phyloP scores from a whole-genome alignment of 2,329 filamentous ascomycete species.

The Trichoderma sp. region DNA sequence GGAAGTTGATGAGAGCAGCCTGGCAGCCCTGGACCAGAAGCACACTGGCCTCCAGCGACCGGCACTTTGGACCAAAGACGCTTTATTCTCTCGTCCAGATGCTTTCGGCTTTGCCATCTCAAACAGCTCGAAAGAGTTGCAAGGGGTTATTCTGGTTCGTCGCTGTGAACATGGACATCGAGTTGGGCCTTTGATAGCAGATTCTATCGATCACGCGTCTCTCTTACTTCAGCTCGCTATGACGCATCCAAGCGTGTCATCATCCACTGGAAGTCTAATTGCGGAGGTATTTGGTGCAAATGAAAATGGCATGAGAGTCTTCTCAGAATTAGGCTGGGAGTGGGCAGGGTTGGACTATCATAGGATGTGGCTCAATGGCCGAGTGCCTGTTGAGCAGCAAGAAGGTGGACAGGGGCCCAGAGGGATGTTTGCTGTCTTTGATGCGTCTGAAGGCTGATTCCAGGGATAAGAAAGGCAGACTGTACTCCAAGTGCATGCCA shows the following conservation, averaged over 20 bases:
- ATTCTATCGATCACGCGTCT: background rate
- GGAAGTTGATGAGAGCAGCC: background rate
- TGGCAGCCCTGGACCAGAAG: background rate
- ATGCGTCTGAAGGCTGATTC: background rate
- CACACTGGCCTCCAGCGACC: background rate
- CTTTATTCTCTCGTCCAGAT: background rate
- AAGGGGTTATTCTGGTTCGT: background rate
- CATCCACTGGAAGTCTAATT: background rate
- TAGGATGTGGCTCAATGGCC: constrained; percentile 7
- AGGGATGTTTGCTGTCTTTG: background rate
- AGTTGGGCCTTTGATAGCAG: background rate
- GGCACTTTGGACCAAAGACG: background rate
- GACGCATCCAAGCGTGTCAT: background rate
- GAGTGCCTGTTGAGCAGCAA: background rate
- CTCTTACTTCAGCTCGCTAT: background rate
- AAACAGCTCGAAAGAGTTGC: background rate
- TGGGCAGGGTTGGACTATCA: background rate
- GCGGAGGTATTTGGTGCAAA: background rate
- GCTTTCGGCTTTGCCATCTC: constrained; percentile 1
- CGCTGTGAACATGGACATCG: background rate
- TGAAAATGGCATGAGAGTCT: background rate
- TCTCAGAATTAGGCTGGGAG: background rate
- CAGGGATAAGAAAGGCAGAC: background rate
- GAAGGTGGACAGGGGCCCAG: background rate
- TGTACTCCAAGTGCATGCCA: background rate